Percentiles rank a stretch among this genome's conserved stretches.
phyloP scores from a whole-genome alignment of 345 rosid genomes.

The Populus euphratica region DNA sequence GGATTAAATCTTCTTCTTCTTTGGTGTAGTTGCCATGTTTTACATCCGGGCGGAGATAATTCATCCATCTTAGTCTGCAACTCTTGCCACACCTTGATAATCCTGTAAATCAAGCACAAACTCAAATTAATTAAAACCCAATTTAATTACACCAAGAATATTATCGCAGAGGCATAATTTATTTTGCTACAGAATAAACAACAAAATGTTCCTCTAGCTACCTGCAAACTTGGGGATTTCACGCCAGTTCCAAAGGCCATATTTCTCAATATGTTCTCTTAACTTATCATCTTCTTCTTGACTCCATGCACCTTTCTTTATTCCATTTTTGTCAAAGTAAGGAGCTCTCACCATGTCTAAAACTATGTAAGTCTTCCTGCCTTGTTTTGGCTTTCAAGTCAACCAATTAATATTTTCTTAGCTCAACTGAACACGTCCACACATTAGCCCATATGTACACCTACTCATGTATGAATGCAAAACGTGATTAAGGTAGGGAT shows the following conservation, averaged over 20 bases:
- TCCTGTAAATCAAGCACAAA: slow-evolving; percentile 16
- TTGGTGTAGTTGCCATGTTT: slow-evolving; percentile 30
- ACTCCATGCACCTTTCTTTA: slow-evolving; percentile 37
- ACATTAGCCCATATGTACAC: too few relatives aligned
- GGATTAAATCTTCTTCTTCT: slow-evolving; percentile 34
- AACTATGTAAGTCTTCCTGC: too few relatives aligned
- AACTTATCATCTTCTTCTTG: slow-evolving; percentile 34
- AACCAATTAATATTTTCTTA: too few relatives aligned
- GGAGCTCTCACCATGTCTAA: slow-evolving; percentile 17
- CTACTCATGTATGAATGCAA: too few relatives aligned
- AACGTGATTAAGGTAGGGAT: too few relatives aligned
- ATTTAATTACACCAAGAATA: neutral
- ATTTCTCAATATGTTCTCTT: slow-evolving; percentile 9
- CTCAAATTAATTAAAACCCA: neutral
- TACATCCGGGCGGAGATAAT: slow-evolving; percentile 30
- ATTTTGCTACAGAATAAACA: too few relatives aligned
- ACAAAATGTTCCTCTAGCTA: neutral
- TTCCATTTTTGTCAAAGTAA: slow-evolving; percentile 15
- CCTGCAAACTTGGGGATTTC: slow-evolving; percentile 28
- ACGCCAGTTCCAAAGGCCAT: slow-evolving; percentile 32
- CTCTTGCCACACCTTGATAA: slow-evolving; percentile 37
- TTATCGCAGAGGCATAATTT: too few relatives aligned
- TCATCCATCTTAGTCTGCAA: slow-evolving; percentile 42
- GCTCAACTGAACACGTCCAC: too few relatives aligned
- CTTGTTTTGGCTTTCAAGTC: too few relatives aligned